Evolutionary conservation across 176 grass and related monocot species (phyloP).

Genomic region (Pontederia paniculata): DNA sequence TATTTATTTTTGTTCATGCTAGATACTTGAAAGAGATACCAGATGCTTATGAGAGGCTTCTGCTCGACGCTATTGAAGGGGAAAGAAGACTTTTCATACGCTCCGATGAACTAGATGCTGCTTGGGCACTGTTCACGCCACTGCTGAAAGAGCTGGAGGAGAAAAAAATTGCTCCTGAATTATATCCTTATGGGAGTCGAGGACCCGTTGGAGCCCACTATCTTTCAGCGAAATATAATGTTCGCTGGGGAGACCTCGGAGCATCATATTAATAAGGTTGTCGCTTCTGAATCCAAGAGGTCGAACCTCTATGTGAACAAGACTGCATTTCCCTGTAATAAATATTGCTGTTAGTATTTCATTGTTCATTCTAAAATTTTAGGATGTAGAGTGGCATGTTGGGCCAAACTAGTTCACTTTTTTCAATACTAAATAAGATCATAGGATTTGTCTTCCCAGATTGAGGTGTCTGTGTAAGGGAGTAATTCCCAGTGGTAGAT

Average conservation of each 20-base stretch:
- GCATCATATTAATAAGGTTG: background rate
- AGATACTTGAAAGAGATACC: constrained; percentile 93
- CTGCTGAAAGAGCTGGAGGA: constrained; percentile 72
- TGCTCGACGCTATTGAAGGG: constrained; percentile 83
- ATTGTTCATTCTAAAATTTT: too few relatives aligned
- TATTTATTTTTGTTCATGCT: constrained; percentile 3
- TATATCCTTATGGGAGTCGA: constrained; percentile 71
- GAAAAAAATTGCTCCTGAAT: constrained; percentile 47
- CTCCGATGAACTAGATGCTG: constrained; percentile 81
- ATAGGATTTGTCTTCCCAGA: too few relatives aligned
- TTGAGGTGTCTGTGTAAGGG: too few relatives aligned
- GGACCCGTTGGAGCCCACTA: constrained; percentile 71
- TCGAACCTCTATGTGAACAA: too few relatives aligned
- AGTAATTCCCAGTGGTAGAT: too few relatives aligned
- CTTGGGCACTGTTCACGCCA: constrained; percentile 72
- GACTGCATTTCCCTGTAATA: too few relatives aligned
- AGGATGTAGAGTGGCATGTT: too few relatives aligned
- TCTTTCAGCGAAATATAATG: constrained; percentile 63
- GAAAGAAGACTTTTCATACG: constrained; percentile 90
- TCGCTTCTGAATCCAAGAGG: too few relatives aligned
- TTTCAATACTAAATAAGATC: too few relatives aligned
- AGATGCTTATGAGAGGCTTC: constrained; percentile 76
- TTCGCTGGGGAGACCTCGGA: constrained; percentile 61
- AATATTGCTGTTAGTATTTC: too few relatives aligned
- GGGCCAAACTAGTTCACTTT: too few relatives aligned